Percentiles rank a stretch among this genome's conserved stretches.
These are phyloP conservation scores for Hypoxylon sp. DNA, from an alignment of 2,329 filamentous ascomycete species.

Conservation along the genomic window DNA sequence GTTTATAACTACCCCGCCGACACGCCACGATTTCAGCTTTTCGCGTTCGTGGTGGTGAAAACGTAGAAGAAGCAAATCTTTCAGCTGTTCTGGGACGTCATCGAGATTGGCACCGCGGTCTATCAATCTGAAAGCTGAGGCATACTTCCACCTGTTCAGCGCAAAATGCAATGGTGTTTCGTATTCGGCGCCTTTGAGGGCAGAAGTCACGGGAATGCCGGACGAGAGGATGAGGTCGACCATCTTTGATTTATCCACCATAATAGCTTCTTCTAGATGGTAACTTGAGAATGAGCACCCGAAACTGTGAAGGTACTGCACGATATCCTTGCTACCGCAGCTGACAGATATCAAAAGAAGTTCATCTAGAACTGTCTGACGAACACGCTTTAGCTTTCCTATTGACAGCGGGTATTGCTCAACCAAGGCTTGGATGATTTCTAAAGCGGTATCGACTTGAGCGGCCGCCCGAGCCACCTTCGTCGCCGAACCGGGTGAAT, in stretches of 20 bases:
- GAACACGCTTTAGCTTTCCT: not conserved
- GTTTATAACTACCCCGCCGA: not conserved
- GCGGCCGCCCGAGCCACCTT: not conserved
- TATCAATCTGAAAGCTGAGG: not conserved
- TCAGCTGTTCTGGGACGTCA: not conserved
- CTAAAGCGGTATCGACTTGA: conserved; percentile 2
- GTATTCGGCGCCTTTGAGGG: not conserved
- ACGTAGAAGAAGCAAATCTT: not conserved
- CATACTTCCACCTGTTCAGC: not conserved
- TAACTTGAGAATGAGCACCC: not conserved
- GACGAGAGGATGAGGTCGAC: conserved; percentile 2
- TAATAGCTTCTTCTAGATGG: not conserved
- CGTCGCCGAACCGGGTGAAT: not conserved
- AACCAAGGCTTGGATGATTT: not conserved
- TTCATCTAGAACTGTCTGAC: not conserved
- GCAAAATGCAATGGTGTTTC: conserved; percentile 4
- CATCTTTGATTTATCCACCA: not conserved
- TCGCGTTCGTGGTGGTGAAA: not conserved
- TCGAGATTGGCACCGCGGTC: not conserved
- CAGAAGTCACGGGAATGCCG: not conserved
- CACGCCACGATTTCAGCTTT: not conserved
- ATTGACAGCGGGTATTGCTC: not conserved
- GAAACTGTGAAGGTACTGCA: not conserved
- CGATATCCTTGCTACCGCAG: not conserved
- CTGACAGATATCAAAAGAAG: not conserved